Conservation (phyloP, 1,284 basidiomycete species). For the Leccinum griseonigrum region DNA sequence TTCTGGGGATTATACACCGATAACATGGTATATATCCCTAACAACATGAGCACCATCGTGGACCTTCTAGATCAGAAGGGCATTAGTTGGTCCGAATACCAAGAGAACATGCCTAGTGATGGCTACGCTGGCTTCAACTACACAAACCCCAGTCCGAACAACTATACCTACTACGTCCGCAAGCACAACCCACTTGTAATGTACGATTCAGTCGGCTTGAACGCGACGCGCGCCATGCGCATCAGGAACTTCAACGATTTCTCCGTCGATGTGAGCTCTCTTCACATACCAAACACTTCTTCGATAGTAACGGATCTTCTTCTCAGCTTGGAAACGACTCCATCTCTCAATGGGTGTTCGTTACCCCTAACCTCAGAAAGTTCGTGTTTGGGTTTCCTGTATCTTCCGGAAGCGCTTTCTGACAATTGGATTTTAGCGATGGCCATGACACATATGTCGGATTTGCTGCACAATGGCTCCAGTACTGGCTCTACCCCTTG, state of each 20-base stretch:
- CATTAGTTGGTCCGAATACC: constrained; percentile 54
- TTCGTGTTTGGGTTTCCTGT: constrained; percentile 2
- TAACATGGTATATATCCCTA: constrained; percentile 34
- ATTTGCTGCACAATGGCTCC: constrained; percentile 48
- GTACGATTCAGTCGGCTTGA: constrained; percentile 45
- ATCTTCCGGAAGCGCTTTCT: neutral
- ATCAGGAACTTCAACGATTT: constrained; percentile 67
- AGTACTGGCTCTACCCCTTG: constrained; percentile 52
- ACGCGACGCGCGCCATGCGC: constrained; percentile 41
- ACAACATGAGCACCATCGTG: constrained; percentile 44
- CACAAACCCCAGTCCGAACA: constrained; percentile 34
- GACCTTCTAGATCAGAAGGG: constrained; percentile 62
- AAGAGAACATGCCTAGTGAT: constrained; percentile 61
- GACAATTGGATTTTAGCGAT: constrained; percentile 29
- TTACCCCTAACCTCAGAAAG: constrained; percentile 55
- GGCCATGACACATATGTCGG: constrained; percentile 54
- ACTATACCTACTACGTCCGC: constrained; percentile 51
- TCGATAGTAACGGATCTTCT: constrained; percentile 16
- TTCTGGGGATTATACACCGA: constrained; percentile 59
- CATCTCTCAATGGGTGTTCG: constrained; percentile 58
- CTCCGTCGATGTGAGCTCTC: constrained; percentile 46
- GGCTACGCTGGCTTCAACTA: constrained; percentile 51
- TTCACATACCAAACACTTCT: constrained; percentile 37
- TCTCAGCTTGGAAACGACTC: constrained; percentile 34
- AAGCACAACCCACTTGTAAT: constrained; percentile 62